Evolutionary conservation across 768 basidiomycete species (phyloP).

Genomic region (Termitomyces bulborhizus): DNA sequence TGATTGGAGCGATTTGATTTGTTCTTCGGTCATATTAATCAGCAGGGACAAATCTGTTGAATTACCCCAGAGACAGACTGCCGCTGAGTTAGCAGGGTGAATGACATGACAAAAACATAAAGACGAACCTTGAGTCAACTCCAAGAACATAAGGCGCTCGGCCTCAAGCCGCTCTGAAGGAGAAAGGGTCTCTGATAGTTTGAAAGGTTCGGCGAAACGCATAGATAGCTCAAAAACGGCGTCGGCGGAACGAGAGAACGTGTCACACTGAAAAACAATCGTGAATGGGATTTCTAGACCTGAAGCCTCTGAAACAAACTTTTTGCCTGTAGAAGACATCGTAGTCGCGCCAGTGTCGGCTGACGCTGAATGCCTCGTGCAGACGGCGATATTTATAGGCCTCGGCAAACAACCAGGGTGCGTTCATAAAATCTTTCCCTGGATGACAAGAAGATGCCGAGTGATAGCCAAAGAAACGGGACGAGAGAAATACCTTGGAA

Average conservation of each 20-base stretch:
- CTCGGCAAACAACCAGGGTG: conserved; percentile 95
- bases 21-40: conserved; percentile 97
- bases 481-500: conserved; percentile 60
- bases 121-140: conserved; percentile 78
- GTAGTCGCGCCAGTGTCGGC: conserved; percentile 85
- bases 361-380: conserved; percentile 88
- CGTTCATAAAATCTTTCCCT: conserved; percentile 93
- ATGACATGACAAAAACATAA: background rate
- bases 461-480: background rate
- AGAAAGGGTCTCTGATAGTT: conserved; percentile 46
- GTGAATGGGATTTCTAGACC: conserved; percentile 3
- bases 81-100: conserved; percentile 1
- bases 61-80: conserved; percentile 95
- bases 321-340: conserved; percentile 97
- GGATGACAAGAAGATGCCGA: background rate
- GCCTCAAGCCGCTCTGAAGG: conserved; percentile 58
- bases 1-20: conserved; percentile 93
- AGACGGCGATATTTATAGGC: conserved; percentile 91
- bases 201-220: conserved; percentile 85
- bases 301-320: conserved; percentile 24
- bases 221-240: conserved; percentile 93
- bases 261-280: conserved; percentile 62
- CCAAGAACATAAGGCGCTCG: conserved; percentile 82
- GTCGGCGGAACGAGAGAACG: conserved; percentile 86
- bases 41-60: conserved; percentile 92